A percentile compares a stretch with the other conserved stretches of the same genome.
phyloP scores from a whole-genome alignment of 139 green algal species.

The Auxenochlorella pyrenoidosa region DNA sequence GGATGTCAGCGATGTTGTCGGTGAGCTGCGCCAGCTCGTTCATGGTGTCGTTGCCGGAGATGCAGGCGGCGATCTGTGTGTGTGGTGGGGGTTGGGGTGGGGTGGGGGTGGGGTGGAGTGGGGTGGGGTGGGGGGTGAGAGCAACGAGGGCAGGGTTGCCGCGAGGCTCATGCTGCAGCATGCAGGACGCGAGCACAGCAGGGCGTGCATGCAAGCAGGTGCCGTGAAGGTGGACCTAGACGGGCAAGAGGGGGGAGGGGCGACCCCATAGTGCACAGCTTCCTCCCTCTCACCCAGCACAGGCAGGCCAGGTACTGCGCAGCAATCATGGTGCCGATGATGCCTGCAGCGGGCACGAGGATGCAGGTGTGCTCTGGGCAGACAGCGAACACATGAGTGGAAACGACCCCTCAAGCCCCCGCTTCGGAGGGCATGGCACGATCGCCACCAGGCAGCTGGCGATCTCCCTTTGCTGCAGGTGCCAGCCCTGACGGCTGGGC shows the following conservation, averaged over 20 bases:
- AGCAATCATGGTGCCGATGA: constrained; percentile 73
- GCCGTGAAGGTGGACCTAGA: background rate
- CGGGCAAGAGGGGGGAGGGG: background rate
- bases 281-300: constrained; percentile 59
- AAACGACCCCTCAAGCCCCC: constrained; percentile 60
- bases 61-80: constrained; percentile 76
- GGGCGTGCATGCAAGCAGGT: background rate
- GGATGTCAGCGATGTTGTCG: constrained; percentile 80
- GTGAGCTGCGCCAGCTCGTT: constrained; percentile 71
- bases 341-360: constrained; percentile 22
- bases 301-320: constrained; percentile 92
- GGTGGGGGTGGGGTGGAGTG: background rate
- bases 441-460: background rate
- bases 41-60: constrained; percentile 74
- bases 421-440: background rate
- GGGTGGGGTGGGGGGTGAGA: background rate
- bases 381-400: too few relatives aligned
- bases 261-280: too few relatives aligned
- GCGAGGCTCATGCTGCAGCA: background rate
- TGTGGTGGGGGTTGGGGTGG: background rate
- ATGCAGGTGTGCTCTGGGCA: too few relatives aligned
- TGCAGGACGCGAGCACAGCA: background rate
- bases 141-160: background rate
- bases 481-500: too few relatives aligned
- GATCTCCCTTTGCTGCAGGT: too few relatives aligned